Percentiles rank a stretch among this genome's conserved stretches.
Conservation (phyloP, 192 early-diverging fungal species). For the Podila horticola region DNA sequence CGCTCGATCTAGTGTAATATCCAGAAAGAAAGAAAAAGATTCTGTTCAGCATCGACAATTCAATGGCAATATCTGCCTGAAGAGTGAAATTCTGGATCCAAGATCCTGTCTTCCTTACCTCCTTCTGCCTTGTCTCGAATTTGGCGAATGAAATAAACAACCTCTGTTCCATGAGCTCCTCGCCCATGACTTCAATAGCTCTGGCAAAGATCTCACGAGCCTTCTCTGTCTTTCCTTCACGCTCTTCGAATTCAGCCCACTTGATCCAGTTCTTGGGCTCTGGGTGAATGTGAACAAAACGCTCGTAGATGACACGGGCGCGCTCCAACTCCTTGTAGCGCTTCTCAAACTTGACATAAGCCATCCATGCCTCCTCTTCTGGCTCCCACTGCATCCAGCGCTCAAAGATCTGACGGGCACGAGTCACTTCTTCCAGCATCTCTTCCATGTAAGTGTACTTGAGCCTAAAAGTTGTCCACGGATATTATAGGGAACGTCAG, state of each 20-base stretch:
- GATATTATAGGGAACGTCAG: not conserved
- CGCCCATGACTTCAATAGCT: slow-evolving; percentile 89
- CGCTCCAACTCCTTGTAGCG: slow-evolving; percentile 87
- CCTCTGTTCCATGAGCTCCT: slow-evolving; percentile 92
- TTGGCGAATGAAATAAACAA: slow-evolving; percentile 97
- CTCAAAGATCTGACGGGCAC: slow-evolving; percentile 94
- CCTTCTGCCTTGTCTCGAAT: slow-evolving; percentile 91
- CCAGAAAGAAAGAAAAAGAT: not conserved
- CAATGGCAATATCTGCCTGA: not conserved
- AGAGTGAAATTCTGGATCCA: not conserved
- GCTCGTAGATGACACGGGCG: slow-evolving; percentile 82
- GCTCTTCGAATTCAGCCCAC: slow-evolving; percentile 97
- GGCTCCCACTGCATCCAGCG: slow-evolving; percentile 99
- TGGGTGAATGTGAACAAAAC: slow-evolving; percentile 91
- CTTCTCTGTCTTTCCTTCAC: slow-evolving; percentile 74
- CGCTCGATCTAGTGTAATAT: slow-evolving; percentile 73
- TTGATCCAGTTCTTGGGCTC: slow-evolving; percentile 96
- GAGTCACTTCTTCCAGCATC: slow-evolving; percentile 87
- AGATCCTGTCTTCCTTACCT: slow-evolving; percentile 55
- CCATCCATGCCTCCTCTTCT: slow-evolving; percentile 89
- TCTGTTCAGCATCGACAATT: not conserved
- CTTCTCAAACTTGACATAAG: slow-evolving; percentile 95
- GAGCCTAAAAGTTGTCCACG: slow-evolving; percentile 65
- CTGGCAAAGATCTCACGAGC: slow-evolving; percentile 89
- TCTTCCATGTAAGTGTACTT: slow-evolving; percentile 99